Conservation (phyloP, 202 grass and related monocot genomes). For the Carex sylvatica region DNA sequence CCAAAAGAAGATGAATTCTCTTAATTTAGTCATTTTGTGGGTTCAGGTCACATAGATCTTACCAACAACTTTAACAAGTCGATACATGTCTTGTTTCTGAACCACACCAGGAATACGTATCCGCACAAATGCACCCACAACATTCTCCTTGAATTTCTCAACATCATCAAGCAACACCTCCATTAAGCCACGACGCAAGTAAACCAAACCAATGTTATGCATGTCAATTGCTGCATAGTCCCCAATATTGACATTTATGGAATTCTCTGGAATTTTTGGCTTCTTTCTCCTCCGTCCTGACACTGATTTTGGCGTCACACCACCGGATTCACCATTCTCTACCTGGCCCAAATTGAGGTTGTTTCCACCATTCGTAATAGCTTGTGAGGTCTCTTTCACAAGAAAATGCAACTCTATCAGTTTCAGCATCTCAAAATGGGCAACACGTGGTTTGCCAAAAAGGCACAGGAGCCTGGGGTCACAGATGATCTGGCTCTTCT, state of each 20-base stretch:
- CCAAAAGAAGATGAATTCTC: neutral
- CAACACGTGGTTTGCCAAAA: constrained; percentile 83
- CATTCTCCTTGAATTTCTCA: constrained; percentile 59
- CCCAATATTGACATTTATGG: constrained; percentile 45
- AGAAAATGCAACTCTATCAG: constrained; percentile 88
- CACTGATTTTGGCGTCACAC: constrained; percentile 35
- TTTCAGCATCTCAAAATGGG: constrained; percentile 97
- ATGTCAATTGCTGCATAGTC: constrained; percentile 88
- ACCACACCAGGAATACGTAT: constrained; percentile 79
- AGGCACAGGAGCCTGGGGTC: constrained; percentile 66
- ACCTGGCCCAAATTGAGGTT: constrained; percentile 54
- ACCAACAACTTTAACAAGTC: constrained; percentile 98
- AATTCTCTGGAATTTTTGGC: constrained; percentile 61
- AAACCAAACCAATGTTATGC: constrained; percentile 89
- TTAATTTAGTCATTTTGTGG: neutral
- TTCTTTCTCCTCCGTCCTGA: constrained; percentile 54
- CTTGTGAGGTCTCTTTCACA: constrained; percentile 53
- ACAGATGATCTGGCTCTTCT: constrained; percentile 96
- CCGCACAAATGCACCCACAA: constrained; percentile 78
- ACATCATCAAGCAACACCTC: constrained; percentile 85
- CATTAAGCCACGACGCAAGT: constrained; percentile 72
- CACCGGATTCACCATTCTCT: constrained; percentile 51
- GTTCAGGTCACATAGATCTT: constrained; percentile 27
- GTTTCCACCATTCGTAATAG: constrained; percentile 35
- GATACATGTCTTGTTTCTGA: constrained; percentile 93